Base-by-base conservation (phyloP, 2,329 filamentous ascomycete species). In the Botrytis elliptica region DNA sequence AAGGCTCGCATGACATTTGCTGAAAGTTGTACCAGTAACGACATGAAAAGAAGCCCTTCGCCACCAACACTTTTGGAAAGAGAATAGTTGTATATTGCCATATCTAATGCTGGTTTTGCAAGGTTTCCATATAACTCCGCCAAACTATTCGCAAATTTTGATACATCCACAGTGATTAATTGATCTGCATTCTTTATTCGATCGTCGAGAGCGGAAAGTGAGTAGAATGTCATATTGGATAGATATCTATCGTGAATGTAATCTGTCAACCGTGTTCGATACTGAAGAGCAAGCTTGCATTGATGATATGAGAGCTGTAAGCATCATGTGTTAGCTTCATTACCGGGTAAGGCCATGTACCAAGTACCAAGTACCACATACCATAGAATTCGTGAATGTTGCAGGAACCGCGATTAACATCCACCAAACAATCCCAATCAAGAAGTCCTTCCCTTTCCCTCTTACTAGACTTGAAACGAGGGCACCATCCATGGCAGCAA, bases 351-450 rank as follows among this genome's bases (percentile, higher is more conserved):
- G 5, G 9, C 7, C 3, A 20, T 36, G 18, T 25, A n/a, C 12
- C 22, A 49, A 0, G 16, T 25, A 52, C 25, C 38, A 82, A 0
- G 16, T 25, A 52, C 25, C 38, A 82, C 89, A 83, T 83, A 96
- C 93, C 96, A 99, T 99, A 0, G 95, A 98, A 83, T 99, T 99
- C 59, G 96, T 99, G 82, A 98, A 98, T 0, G 96, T 98, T 1
- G 96, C 96, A 16, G 96, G 96, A 25, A 99, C 88, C 40, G 96
- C 95, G 77, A 99, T 96, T 72, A 95, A 82, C 96, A 99, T 99
- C 96, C 96, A 99, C 94, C 95, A 98, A 9, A 97, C 89, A 78
- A 99, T 90, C 0, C 94, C 91, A 78, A 91, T 90, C 79, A 98
- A 81, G 78, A 99, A 99, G 77, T 97, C 94, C 82, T 90, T 93